Evolutionary conservation across 371 early-diverging fungal genomes (phyloP).

Genomic region (Rhizopus delemar): DNA sequence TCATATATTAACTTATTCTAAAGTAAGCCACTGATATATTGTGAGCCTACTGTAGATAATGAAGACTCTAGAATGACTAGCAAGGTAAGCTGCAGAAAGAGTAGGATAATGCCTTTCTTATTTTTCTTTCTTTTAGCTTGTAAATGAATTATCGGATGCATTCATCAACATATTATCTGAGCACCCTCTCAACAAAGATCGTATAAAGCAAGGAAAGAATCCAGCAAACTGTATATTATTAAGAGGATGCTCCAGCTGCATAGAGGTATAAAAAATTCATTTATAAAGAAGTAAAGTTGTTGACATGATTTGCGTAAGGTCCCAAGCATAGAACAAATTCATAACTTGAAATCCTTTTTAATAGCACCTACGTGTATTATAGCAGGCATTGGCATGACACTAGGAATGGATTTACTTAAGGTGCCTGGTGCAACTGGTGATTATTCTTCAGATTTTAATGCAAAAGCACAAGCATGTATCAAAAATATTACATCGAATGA

Average conservation of each 20-base stretch:
- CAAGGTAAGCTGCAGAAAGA: constrained; percentile 26
- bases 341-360: constrained; percentile 46
- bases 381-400: constrained; percentile 53
- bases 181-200: constrained; percentile 48
- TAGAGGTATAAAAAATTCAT: constrained; percentile 25
- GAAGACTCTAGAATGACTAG: constrained; percentile 47
- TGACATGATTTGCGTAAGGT: constrained; percentile 12
- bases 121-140: constrained; percentile 24
- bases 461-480: constrained; percentile 40
- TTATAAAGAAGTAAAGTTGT: not conserved
- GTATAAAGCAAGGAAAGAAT: constrained; percentile 34
- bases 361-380: constrained; percentile 64
- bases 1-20: not conserved
- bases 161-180: constrained; percentile 30
- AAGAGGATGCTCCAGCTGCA: constrained; percentile 49
- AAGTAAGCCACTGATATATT: constrained; percentile 40
- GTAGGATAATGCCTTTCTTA: not conserved
- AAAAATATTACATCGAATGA: constrained; percentile 11
- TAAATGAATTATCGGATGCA: constrained; percentile 47
- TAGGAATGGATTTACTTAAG: constrained; percentile 46
- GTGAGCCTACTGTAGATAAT: constrained; percentile 39
- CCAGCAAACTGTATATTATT: constrained; percentile 54
- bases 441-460: constrained; percentile 48
- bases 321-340: constrained; percentile 44
- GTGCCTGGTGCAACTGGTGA: constrained; percentile 58